Base-by-base conservation (phyloP, 2,329 filamentous ascomycete species). In the Curvularia sp. region DNA sequence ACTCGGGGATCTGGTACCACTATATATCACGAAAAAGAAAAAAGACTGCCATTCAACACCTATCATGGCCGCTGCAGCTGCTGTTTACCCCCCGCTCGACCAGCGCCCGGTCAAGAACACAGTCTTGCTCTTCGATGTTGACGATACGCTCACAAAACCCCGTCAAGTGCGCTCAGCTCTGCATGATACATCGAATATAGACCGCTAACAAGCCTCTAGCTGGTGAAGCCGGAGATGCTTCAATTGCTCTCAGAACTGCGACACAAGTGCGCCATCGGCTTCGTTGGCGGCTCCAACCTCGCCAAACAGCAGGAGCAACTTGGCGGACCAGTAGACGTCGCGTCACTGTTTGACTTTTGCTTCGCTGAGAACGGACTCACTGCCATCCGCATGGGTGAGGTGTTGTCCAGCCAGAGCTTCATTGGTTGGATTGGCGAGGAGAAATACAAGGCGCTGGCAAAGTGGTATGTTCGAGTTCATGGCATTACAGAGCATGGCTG, bases 361-460 rank as follows among this genome's bases (percentile, higher is more conserved):
- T 99, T 99, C 82, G 84, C 93, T 58, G 95, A 99, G 83, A 99
- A 99, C 81, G 95, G 95, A 10, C 87, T 99, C 68, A 96, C 91
- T 1, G 95, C 94, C 43, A 96, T 86, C 84, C 92, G 93, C 74
- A 81, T 93, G 73, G 95, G 94, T 71, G 80, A 88, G 76, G 84
- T 86, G 55, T 86, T 98, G 57, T 83, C 89, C 1, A 88, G 87
- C 72, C 90, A 89, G 80, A 92, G 87, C 80, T 99, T 98, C 86
- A 97, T 98, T 82, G 79, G 87, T 70, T 96, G 89, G 89, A 84
- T 98, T 64, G 95, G 95, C 65, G 93, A 99, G 84, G 85, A 87
- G 43, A 84, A 85, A 82, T 95, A 93, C 83, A 92, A 94, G 84
- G 82, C 88, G 80, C 83, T 95, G 42, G 89, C 88, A 62, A 86